Percentiles rank a stretch among this genome's conserved stretches.
phyloP scores from a whole-genome alignment of 345 rosid genomes.

The Hibiscus trionum region DNA sequence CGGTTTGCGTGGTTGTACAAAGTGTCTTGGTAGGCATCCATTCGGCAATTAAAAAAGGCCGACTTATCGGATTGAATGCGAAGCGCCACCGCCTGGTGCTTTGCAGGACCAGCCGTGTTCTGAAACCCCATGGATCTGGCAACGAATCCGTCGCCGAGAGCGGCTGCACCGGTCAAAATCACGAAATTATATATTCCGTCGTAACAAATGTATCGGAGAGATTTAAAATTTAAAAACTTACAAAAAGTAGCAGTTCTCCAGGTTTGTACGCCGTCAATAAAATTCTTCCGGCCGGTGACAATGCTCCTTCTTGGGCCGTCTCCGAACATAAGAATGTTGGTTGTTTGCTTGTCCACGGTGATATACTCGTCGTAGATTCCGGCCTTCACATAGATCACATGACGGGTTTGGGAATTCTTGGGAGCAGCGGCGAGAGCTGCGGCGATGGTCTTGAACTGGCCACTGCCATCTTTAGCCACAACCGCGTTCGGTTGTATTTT shows the following conservation, averaged over 20 bases:
- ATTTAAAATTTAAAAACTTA: slow-evolving; percentile 10
- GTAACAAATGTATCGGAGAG: not conserved
- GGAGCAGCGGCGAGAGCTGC: slow-evolving; percentile 48
- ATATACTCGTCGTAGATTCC: slow-evolving; percentile 40
- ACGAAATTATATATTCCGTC: not conserved
- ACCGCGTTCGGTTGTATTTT: slow-evolving; percentile 34
- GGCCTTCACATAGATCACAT: slow-evolving; percentile 42
- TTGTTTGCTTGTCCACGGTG: slow-evolving; percentile 17
- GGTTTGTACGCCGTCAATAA: not conserved
- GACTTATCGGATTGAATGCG: slow-evolving; percentile 39
- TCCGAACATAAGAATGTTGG: slow-evolving; percentile 41
- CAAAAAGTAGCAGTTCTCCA: slow-evolving; percentile 37
- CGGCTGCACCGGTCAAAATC: slow-evolving; percentile 25
- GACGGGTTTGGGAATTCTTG: slow-evolving; percentile 20
- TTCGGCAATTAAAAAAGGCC: slow-evolving; percentile 44
- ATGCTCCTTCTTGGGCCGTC: slow-evolving; percentile 42
- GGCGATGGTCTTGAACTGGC: slow-evolving; percentile 45
- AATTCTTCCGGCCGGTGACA: slow-evolving; percentile 38
- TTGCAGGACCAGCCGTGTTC: slow-evolving; percentile 48
- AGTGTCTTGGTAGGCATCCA: slow-evolving; percentile 53
- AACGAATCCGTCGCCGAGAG: slow-evolving; percentile 31
- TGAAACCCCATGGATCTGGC: slow-evolving; percentile 42
- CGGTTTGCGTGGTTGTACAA: slow-evolving; percentile 40
- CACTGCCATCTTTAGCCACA: slow-evolving; percentile 82
- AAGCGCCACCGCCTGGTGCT: slow-evolving; percentile 57